Percentiles rank a stretch among this genome's conserved stretches.
Evolutionary conservation across 2,329 filamentous ascomycete genomes (phyloP).

Genomic region (Trichoderma atroviride): DNA sequence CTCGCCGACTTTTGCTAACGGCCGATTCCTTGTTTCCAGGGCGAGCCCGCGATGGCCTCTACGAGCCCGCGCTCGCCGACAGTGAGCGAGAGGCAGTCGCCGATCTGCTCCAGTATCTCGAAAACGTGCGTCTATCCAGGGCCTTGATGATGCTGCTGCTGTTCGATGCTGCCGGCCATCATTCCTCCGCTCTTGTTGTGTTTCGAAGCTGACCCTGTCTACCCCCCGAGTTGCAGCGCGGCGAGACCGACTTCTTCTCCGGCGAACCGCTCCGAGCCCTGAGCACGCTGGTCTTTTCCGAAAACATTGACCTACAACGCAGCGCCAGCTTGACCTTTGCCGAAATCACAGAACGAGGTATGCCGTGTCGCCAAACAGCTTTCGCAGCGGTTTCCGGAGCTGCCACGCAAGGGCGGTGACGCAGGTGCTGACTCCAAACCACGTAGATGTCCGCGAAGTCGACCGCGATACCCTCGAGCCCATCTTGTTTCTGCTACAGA

Average conservation of each 20-base stretch:
- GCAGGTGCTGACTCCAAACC: background rate
- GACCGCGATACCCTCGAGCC: constrained; percentile 93
- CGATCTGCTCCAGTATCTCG: constrained; percentile 90
- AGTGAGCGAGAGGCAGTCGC: constrained; percentile 96
- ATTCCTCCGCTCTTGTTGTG: background rate
- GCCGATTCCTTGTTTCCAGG: constrained; percentile 47
- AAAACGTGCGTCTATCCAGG: constrained; percentile 71
- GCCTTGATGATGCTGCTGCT: background rate
- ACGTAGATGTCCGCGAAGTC: constrained; percentile 89
- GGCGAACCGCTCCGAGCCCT: constrained; percentile 92
- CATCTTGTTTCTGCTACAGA: constrained; percentile 92
- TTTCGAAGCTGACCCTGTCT: constrained; percentile 8
- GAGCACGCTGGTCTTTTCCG: constrained; percentile 95
- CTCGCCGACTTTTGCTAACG: constrained; percentile 13
- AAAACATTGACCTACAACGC: constrained; percentile 96
- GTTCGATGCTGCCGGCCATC: constrained; percentile 2
- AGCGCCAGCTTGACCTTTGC: constrained; percentile 98
- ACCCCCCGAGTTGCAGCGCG: constrained; percentile 63
- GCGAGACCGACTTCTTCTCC: constrained; percentile 97
- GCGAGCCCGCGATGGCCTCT: constrained; percentile 77
- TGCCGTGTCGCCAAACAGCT: constrained; percentile 32
- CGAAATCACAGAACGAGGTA: constrained; percentile 98
- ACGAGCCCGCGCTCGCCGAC: constrained; percentile 87
- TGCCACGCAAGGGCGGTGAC: constrained; percentile 12
- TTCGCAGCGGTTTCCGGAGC: background rate